phyloP scores from a whole-genome alignment of 495 filamentous ascomycete species.

The Aspergillus cavernicola region DNA sequence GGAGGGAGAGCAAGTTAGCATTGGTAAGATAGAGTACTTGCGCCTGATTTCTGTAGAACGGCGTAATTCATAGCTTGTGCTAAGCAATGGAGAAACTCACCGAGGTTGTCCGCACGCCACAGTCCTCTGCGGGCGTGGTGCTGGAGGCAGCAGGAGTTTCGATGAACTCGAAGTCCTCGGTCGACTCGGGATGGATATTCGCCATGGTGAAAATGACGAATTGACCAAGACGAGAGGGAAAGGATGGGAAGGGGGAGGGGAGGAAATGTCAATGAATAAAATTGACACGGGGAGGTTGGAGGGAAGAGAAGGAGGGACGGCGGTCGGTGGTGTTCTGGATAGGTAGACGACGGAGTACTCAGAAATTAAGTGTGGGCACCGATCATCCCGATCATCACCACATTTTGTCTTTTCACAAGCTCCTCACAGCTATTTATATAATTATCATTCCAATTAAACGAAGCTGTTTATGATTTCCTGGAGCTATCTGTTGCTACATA shows the following conservation, averaged over 20 bases:
- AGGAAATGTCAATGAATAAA: slow-evolving; percentile 16
- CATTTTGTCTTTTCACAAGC: not conserved
- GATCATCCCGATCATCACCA: slow-evolving; percentile 3
- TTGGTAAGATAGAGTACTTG: not conserved
- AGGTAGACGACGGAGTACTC: not conserved
- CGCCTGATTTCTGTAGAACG: not conserved
- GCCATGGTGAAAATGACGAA: slow-evolving; percentile 39
- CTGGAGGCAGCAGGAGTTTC: slow-evolving; percentile 56
- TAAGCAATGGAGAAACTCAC: slow-evolving; percentile 30
- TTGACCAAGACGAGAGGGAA: slow-evolving; percentile 10
- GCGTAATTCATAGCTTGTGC: not conserved
- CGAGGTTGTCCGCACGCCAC: slow-evolving; percentile 56
- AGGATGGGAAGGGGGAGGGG: slow-evolving; percentile 3
- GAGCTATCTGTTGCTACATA: too few relatives aligned
- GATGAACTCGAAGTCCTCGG: slow-evolving; percentile 66
- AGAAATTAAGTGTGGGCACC: slow-evolving; percentile 8
- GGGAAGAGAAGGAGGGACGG: slow-evolving; percentile 20
- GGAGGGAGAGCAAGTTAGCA: not conserved
- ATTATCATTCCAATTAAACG: not conserved
- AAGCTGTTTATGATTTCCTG: not conserved
- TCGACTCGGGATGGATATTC: slow-evolving; percentile 48
- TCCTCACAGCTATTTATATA: not conserved
- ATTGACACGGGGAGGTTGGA: slow-evolving; percentile 15
- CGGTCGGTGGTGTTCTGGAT: slow-evolving; percentile 3
- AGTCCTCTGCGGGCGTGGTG: slow-evolving; percentile 44